Conservation (phyloP, 441 rosid genomes). For the Capsella rubella region DNA sequence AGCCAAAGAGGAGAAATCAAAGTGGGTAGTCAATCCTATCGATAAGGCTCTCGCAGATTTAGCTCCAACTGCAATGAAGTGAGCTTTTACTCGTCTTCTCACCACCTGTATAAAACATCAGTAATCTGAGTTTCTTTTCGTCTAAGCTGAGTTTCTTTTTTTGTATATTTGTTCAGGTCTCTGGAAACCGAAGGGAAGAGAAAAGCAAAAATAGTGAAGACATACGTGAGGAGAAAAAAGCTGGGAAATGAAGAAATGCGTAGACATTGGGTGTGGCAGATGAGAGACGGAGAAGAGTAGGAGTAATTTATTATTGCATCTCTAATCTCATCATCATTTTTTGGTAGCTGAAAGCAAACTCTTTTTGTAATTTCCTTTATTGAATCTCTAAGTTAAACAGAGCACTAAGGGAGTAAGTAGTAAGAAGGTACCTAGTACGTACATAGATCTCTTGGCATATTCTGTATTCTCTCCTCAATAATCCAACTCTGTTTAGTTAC, state of each 20-base stretch:
- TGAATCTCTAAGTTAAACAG: neutral
- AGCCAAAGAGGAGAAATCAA: constrained; percentile 5
- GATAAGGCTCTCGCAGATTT: neutral
- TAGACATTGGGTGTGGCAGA: neutral
- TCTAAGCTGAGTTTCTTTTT: neutral
- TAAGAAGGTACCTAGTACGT: neutral
- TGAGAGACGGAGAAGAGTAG: neutral
- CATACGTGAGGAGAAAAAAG: neutral
- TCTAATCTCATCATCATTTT: neutral
- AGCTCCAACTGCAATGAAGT: neutral
- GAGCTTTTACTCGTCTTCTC: neutral
- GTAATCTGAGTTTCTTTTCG: neutral
- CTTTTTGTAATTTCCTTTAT: neutral
- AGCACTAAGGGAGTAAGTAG: neutral
- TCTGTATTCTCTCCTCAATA: constrained; percentile 8
- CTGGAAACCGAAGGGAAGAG: neutral
- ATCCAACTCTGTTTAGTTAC: neutral
- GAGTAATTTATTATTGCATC: neutral
- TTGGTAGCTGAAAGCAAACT: neutral
- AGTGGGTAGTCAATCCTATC: neutral
- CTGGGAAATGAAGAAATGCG: neutral
- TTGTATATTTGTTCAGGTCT: constrained; percentile 25
- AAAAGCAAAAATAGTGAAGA: neutral
- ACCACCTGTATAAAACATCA: neutral
- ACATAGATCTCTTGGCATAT: neutral